phyloP scores from a whole-genome alignment of 2,329 filamentous ascomycete genomes.

The Sporothrix sp. region DNA sequence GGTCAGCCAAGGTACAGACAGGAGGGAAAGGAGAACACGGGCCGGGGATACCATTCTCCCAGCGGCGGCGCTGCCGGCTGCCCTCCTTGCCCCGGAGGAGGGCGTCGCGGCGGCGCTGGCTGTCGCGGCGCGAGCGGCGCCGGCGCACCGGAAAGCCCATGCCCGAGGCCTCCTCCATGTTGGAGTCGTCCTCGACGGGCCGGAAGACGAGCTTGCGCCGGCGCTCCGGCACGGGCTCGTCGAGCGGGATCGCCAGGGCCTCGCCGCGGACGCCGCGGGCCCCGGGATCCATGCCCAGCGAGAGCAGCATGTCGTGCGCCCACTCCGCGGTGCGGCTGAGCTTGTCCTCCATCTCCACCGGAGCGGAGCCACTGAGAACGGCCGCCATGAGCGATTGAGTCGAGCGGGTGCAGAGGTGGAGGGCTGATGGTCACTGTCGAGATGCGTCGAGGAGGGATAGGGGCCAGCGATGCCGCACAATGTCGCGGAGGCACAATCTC shows the following conservation, averaged over 20 bases:
- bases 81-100: slow-evolving; percentile 86
- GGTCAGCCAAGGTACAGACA: too few relatives aligned
- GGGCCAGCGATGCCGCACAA: too few relatives aligned
- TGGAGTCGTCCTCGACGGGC: slow-evolving; percentile 24
- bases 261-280: slow-evolving; percentile 52
- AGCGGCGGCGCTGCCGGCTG: slow-evolving; percentile 72
- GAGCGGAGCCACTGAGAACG: not conserved
- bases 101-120: slow-evolving; percentile 55
- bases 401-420: not conserved
- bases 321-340: slow-evolving; percentile 41
- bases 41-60: slow-evolving; percentile 70
- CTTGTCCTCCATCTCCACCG: slow-evolving; percentile 3
- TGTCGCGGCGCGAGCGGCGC: slow-evolving; percentile 39
- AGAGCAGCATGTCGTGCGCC: slow-evolving; percentile 50
- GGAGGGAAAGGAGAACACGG: not conserved
- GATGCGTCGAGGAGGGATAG: too few relatives aligned
- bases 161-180: not conserved
- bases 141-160: slow-evolving; percentile 14
- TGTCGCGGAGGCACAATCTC: too few relatives aligned
- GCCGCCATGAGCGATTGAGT: not conserved
- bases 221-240: slow-evolving; percentile 36
- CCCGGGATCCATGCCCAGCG: slow-evolving; percentile 43
- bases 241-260: slow-evolving; percentile 65
- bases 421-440: too few relatives aligned
- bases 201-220: not conserved